Evolutionary conservation across 768 basidiomycete species (phyloP).

Genomic region (Clavulina sp.): DNA sequence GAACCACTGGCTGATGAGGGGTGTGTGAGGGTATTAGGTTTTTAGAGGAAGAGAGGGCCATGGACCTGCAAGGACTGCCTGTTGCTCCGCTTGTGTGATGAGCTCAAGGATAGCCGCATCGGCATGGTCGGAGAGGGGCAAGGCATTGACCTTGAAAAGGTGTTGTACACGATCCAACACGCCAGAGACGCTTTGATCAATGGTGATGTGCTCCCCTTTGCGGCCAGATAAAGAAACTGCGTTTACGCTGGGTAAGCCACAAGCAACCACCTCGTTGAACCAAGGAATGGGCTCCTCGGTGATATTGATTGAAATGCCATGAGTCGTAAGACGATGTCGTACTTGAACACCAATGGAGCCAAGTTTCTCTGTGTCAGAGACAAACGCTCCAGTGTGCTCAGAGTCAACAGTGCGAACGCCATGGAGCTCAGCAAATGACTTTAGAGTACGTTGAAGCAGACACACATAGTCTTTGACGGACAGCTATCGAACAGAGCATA

Average conservation of each 20-base stretch:
- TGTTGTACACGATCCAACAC: too few relatives aligned
- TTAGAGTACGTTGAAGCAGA: constrained; percentile 55
- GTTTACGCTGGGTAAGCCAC: constrained; percentile 69
- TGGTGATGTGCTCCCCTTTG: too few relatives aligned
- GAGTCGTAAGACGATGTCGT: constrained; percentile 81
- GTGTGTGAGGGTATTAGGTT: too few relatives aligned
- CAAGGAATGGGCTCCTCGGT: constrained; percentile 63
- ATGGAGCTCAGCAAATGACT: constrained; percentile 38
- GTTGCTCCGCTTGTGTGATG: neutral
- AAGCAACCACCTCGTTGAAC: constrained; percentile 82
- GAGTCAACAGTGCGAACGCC: constrained; percentile 39
- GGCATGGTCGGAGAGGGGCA: too few relatives aligned
- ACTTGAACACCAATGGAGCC: constrained; percentile 95
- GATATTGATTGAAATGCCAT: constrained; percentile 89
- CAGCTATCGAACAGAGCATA: constrained; percentile 8
- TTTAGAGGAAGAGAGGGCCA: neutral
- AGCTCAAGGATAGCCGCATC: too few relatives aligned
- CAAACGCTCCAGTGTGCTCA: constrained; percentile 82
- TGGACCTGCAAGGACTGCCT: constrained; percentile 1
- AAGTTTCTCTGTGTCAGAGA: constrained; percentile 64
- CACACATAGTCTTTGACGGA: constrained; percentile 70
- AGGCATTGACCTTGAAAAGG: too few relatives aligned
- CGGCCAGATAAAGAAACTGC: constrained; percentile 37
- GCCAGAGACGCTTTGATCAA: too few relatives aligned
- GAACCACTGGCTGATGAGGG: too few relatives aligned